Evolutionary conservation across 2,329 filamentous ascomycete genomes (phyloP), one percentile per base, ranked within the genome.

Genomic region (Passalora sequoiae): DNA sequence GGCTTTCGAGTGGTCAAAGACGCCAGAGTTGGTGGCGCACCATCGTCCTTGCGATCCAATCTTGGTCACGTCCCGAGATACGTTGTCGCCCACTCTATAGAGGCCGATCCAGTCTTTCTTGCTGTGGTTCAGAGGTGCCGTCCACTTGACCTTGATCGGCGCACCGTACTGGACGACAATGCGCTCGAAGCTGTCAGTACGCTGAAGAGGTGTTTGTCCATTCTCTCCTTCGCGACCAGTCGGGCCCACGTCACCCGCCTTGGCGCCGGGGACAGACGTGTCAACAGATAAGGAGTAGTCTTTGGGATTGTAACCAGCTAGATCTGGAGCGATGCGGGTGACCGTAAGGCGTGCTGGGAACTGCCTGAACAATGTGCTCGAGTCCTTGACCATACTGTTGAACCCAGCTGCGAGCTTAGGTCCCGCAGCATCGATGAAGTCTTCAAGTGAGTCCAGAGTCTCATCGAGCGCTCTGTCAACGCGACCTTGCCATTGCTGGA

Each of bases 31-130:
- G 0, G 86, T 89, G 1, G 89, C 85, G 24, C 88, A 74, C 92
- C 92, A 98, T 44, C 92, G 81, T 27, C 91, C 89, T 43, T 91
- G 80, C 1, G 88, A 94, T 3, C 87, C 80, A 7, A 96, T 80
- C 40, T 86, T 82, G 2, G 92, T 95, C 10, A 83, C 72, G 28
- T 95, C 86, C 29, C 91, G 80, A 6, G 86, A 92, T 5, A 81
- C 78, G 61, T 96, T 98, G 66, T 97, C 91, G 3, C 88, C 89
- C 2, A 98, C 88, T 78, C 89, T 89, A 71, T 97, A 98, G 4
- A 98, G 74, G 3, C 91, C 91, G 40, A 98, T 82, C 92, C 92
- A 98, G 65, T 98, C 92, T 58, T 84, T 85, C 63, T 85, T 89
- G 68, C 82, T 83, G 67, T 97, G 92, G 53, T 89, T 86, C 27